Evolutionary conservation across 169 alveolate genomes (phyloP), one percentile per base, ranked within the genome.

Genomic region (Plasmodium yoelii): DNA sequence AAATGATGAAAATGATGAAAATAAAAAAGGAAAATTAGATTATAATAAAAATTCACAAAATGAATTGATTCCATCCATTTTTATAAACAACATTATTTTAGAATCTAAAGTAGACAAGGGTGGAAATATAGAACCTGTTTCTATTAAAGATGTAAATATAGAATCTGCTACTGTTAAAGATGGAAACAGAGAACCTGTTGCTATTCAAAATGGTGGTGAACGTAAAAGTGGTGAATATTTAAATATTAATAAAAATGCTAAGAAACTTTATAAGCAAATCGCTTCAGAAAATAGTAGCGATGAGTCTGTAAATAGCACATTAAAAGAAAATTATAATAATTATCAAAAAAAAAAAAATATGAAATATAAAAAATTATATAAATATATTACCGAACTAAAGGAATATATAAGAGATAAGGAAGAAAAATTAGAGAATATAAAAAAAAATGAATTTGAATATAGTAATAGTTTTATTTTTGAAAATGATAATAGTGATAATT

Each of bases 301-400:
- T 7, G 90, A 82, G 49, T 82, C 90, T 5, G 90, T 64, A 24
- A 82, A 82, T 59, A 82, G 90, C 56, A 22, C 55, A 15, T 39
- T 82, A 39, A 69, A 82, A 61, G 90, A 82, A 24, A 68, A 68
- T 19, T 82, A 68, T 28, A 55, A 82, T 26, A 44, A 47, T 10
- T 82, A 68, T 56, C 90, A 82, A 5, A 34, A 34, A 34, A 82
- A 53, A 15, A 56, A 53, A 39, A 71, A 69, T n/a, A 82, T 22
- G 0, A 82, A 82, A 18, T 82, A 82, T 56, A 22, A 51, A 22
- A 65, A 82, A 24, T 3, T 82, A 6, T 82, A 67, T 67, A 46
- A 68, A 47, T 82, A 82, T 57, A 68, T 82, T 22, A 82, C 67
- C 28, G 84, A 67, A 5, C 69, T 82, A 46, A 82, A 53, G 28